These are phyloP conservation scores for Pachyrhizus erosus DNA, from an alignment of 306 rosid genomes.

Conservation along the genomic window DNA sequence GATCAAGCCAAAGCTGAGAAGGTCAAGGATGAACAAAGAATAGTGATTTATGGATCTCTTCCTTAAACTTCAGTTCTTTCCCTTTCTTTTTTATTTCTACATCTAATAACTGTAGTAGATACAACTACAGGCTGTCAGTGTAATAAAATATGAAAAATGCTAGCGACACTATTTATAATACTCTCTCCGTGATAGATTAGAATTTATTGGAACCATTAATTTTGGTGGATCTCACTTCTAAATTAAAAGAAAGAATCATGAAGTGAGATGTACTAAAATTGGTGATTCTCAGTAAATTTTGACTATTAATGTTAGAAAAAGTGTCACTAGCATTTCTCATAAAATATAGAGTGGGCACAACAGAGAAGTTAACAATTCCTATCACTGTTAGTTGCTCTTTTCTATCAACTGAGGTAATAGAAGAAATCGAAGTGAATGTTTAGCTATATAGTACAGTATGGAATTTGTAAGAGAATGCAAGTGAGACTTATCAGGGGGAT, in stretches of 20 bases:
- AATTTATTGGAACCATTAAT: no score
- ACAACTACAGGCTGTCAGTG: conserved; percentile 17
- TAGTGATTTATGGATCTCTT: background rate
- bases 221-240: no score
- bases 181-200: no score
- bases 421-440: background rate
- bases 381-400: conserved; percentile 20
- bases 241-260: no score
- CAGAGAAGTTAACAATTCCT: conserved; percentile 24
- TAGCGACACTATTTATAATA: no score
- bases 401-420: background rate
- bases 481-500: background rate
- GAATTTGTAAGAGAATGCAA: background rate
- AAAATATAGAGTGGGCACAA: background rate
- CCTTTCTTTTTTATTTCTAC: background rate
- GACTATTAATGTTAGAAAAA: no score
- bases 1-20: background rate
- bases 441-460: background rate
- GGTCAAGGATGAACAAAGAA: conserved; percentile 11
- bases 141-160: no score
- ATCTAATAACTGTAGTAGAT: conserved; percentile 32
- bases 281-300: no score
- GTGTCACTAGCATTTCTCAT: no score
- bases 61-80: background rate
- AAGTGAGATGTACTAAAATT: no score